A percentile compares a stretch with the other conserved stretches of the same genome.
phyloP scores from a whole-genome alignment of 2,329 filamentous ascomycete genomes.

The Microdochium bolleyi region DNA sequence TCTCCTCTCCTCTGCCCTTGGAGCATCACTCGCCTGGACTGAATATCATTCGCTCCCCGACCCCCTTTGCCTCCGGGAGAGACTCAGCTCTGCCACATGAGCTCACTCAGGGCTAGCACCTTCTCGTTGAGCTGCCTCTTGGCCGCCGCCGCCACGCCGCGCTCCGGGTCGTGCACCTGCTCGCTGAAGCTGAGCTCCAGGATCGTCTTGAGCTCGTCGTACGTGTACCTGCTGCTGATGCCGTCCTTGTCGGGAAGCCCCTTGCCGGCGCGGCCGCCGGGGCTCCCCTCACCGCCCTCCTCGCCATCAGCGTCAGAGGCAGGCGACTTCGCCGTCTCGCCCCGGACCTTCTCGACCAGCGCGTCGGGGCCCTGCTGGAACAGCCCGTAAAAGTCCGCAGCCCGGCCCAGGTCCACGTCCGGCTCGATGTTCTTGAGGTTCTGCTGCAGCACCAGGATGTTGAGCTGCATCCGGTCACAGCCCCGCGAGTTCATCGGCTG shows the following conservation, averaged over 20 bases:
- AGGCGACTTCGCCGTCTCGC: constrained; percentile 13
- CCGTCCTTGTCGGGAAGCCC: constrained; percentile 14
- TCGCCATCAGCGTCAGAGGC: neutral
- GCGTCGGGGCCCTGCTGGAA: constrained; percentile 59
- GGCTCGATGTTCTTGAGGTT: constrained; percentile 90
- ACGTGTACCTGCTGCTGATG: constrained; percentile 43
- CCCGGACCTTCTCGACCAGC: constrained; percentile 54
- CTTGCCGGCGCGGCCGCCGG: constrained; percentile 13
- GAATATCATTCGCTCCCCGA: no score
- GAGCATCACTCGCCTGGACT: neutral
- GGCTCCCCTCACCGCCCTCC: constrained; percentile 11
- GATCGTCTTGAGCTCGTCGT: constrained; percentile 59
- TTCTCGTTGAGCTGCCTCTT: constrained; percentile 65
- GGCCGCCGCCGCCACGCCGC: constrained; percentile 59
- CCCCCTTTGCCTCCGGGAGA: no score
- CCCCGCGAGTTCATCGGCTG: constrained; percentile 79
- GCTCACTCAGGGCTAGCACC: constrained; percentile 61
- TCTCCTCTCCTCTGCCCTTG: neutral
- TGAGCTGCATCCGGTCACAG: constrained; percentile 81
- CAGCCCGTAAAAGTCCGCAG: constrained; percentile 61
- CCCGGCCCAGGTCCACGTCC: constrained; percentile 53
- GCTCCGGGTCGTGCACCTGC: constrained; percentile 55
- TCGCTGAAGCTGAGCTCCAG: constrained; percentile 63
- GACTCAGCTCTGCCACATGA: constrained; percentile 55
- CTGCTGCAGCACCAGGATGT: constrained; percentile 91